Evolutionary conservation across 2,329 filamentous ascomycete genomes (phyloP).

Genomic region (Diplocarpon rosae): DNA sequence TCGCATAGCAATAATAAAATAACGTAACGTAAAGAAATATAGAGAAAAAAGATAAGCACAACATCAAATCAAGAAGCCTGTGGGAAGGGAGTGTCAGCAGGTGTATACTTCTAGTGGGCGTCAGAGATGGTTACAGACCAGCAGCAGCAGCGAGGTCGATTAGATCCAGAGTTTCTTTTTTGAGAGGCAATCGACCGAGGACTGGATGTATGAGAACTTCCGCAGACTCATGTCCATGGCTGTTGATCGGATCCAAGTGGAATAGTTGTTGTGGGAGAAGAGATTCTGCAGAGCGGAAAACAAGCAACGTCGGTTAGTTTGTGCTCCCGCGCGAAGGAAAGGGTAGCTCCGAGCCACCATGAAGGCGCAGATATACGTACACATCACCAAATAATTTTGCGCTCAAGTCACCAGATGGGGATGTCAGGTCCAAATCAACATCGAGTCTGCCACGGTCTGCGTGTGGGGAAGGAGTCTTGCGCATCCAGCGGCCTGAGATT

Average conservation of each 20-base stretch:
- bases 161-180: neutral
- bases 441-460: neutral
- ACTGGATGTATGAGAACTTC: neutral
- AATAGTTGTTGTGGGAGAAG: neutral
- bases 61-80: conserved; percentile 14
- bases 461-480: no score
- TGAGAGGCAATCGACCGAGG: neutral
- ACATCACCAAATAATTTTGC: conserved; percentile 19
- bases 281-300: conserved; percentile 18
- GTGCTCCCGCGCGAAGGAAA: conserved; percentile 17
- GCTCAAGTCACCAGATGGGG: conserved; percentile 14
- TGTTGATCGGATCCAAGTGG: neutral
- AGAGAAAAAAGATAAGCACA: conserved; percentile 11
- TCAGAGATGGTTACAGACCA: conserved; percentile 18
- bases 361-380: conserved; percentile 26
- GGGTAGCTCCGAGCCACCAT: conserved; percentile 19
- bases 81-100: conserved; percentile 2
- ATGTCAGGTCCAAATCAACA: conserved; percentile 8
- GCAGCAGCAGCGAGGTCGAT: neutral
- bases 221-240: neutral
- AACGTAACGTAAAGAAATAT: conserved; percentile 13
- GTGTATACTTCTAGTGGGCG: neutral
- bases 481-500: no score
- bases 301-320: conserved; percentile 21
- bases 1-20: conserved; percentile 4